Base-by-base conservation (phyloP, 2,329 filamentous ascomycete species). In the Alternaria ventricosa region DNA sequence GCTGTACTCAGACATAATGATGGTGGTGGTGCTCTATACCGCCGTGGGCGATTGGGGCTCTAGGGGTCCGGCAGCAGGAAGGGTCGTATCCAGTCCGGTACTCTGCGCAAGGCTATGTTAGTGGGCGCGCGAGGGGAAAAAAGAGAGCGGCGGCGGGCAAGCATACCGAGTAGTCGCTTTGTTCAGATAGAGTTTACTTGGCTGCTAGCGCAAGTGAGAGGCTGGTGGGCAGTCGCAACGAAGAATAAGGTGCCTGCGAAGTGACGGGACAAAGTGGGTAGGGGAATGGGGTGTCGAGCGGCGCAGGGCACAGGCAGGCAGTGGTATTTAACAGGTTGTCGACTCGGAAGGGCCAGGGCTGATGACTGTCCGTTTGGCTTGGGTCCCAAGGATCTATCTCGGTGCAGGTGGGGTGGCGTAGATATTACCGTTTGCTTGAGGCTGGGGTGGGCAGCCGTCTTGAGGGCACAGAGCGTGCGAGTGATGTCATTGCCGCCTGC, bases 1-100 rank as follows among this genome's bases (percentile, higher is more conserved):
- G 79, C 79, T 78, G 79, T 85, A 85, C 71, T 82, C 78, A 63
- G 83, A 84, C 84, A 85, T 85, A 76, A 71, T 68, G 70, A 36
- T 63, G 56, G 83, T 84, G 84, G 71, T 68, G 70, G 46, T 62
- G 57, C 49, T 60, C 58, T 66, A 25, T 61, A 63, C 63, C 61
- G 57, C 57, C 55, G 50, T 60, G 65, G 63, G 67, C 30, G 43
- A 59, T 44, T 25, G 53, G 60, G 46, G 47, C 55, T 66, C 57
- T 66, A 64, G 54, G 58, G 61, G 64, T 67, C 65, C 63, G 55
- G 55, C 20, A 22, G 46, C 30, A 43, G 57, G 23, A 46, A 57
- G 45, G 44, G 56, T 57, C 33, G 54, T 57, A 18, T 44, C 62
- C 43, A 57, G 46, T 51, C 60, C 30, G 60, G 66, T 43, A 30